Base-by-base conservation (phyloP, 441 rosid genomes). In the Corymbia calophylla region DNA sequence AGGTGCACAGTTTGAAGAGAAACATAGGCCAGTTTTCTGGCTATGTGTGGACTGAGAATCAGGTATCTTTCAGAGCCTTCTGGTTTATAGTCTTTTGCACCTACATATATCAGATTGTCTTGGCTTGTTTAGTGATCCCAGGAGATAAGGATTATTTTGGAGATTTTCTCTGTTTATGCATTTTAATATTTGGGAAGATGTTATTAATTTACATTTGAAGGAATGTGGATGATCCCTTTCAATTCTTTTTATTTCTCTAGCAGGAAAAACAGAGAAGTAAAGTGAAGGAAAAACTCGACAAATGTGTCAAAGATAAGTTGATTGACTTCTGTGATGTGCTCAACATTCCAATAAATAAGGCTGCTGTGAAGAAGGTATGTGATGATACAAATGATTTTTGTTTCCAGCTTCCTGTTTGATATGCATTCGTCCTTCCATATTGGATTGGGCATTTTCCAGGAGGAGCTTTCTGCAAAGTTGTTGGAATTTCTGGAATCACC, bases 1-100 rank as follows among this genome's bases (percentile, higher is more conserved):
- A 98, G 99, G 92, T 94, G 88, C 95, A 96, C 89, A 92, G 91
- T 93, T 55, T 97, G 92, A 98, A 98, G 96, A 96, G 91, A 92
- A 96, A 98, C 92, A 95, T 98, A 13, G 95, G 97, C 89, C 98
- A 95, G 90, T 98, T 98, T 94, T 98, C 99, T 39, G 99, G 99
- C 85, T 98, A 88, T 91, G 96, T 96, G 35, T 98, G 99, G 99
- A 88, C 91, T 90, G 97, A 95, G 90, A 94, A 95, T 81, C 98
- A 98, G 99, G 99, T 96, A 90, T 60, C 13, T 90, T 18, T 87
- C 49, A 60, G 48, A 35, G 31, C 32, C 31, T 77, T 48, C 31
- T 17, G 47, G 48, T 29, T 88, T 56, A 17, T 80, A 25, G 84
- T 66, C 53, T n/a, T 12, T 84, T 47, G 15, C 13, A 88, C 49